These are phyloP conservation scores for Celoporthe dispersa DNA, from an alignment of 2,329 filamentous ascomycete species.

Conservation along the genomic window DNA sequence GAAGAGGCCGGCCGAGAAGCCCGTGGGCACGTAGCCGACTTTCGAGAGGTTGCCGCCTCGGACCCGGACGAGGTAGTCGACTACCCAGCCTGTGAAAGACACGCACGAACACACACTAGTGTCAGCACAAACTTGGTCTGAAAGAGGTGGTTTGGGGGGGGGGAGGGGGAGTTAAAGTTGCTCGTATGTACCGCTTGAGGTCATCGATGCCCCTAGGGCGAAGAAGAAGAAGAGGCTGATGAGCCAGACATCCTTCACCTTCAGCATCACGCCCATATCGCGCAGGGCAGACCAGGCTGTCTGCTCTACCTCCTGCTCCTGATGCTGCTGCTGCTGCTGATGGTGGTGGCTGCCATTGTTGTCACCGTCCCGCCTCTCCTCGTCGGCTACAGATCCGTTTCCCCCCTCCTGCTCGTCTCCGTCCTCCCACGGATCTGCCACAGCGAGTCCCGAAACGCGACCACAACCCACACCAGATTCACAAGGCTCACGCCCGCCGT, in stretches of 20 bases:
- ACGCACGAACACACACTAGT: background rate
- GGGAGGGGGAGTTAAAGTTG: background rate
- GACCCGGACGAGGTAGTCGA: slow-evolving; percentile 66
- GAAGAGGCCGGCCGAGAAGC: slow-evolving; percentile 61
- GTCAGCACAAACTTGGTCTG: background rate
- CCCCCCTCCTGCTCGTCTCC: slow-evolving; percentile 2
- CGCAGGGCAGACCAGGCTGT: slow-evolving; percentile 44
- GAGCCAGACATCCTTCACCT: slow-evolving; percentile 56
- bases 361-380: slow-evolving; percentile 12
- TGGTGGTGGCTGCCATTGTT: slow-evolving; percentile 35
- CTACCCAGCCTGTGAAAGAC: slow-evolving; percentile 55
- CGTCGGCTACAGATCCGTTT: slow-evolving; percentile 9
- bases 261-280: slow-evolving; percentile 22
- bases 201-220: slow-evolving; percentile 59
- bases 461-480: slow-evolving; percentile 52
- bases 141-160: no score
- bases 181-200: slow-evolving; percentile 46
- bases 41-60: slow-evolving; percentile 58
- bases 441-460: slow-evolving; percentile 56
- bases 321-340: slow-evolving; percentile 33
- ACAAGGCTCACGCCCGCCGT: slow-evolving; percentile 55
- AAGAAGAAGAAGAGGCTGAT: slow-evolving; percentile 66
- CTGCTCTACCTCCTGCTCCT: slow-evolving; percentile 45
- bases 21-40: slow-evolving; percentile 66
- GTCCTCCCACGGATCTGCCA: slow-evolving; percentile 34